Evolutionary conservation across 345 rosid species (phyloP).

Genomic region (Dimocarpus longan): DNA sequence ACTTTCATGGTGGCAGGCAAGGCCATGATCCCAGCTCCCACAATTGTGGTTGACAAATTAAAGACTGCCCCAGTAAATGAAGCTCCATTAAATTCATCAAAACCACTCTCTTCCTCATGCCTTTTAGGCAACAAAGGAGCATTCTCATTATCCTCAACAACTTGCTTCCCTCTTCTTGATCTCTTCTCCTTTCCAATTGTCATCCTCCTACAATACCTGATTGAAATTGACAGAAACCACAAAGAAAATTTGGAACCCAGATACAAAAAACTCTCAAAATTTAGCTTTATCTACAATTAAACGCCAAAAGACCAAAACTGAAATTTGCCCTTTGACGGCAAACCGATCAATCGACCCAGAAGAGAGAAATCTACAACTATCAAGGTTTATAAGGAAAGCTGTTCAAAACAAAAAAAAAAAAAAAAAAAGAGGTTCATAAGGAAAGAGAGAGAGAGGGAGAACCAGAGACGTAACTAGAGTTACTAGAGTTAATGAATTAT

Average conservation of each 20-base stretch:
- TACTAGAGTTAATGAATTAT: too few relatives aligned
- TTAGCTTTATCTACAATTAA: not conserved
- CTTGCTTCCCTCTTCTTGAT: slow-evolving; percentile 41
- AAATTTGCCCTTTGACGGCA: too few relatives aligned
- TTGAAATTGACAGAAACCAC: not conserved
- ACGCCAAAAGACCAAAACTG: too few relatives aligned
- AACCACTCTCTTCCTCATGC: slow-evolving; percentile 45
- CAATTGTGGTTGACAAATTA: slow-evolving; percentile 82
- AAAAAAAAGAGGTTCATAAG: too few relatives aligned
- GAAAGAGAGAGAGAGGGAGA: too few relatives aligned
- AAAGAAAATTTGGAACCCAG: not conserved
- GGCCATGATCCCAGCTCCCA: slow-evolving; percentile 99
- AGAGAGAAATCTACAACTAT: too few relatives aligned
- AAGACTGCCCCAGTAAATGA: slow-evolving; percentile 88
- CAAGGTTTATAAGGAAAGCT: too few relatives aligned
- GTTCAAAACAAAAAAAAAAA: too few relatives aligned
- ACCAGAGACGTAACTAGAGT: too few relatives aligned
- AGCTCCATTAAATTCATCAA: slow-evolving; percentile 83
- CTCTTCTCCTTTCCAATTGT: slow-evolving; percentile 54
- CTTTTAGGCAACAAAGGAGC: slow-evolving; percentile 60
- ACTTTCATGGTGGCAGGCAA: slow-evolving; percentile 95
- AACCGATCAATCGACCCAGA: too few relatives aligned
- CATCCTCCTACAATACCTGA: slow-evolving; percentile 40
- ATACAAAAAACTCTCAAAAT: not conserved
- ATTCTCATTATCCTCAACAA: slow-evolving; percentile 50